A percentile compares a stretch with the other conserved stretches of the same genome.
These are phyloP conservation scores for Boletus holoroseus DNA, from an alignment of 1,284 basidiomycete species.

Conservation along the genomic window DNA sequence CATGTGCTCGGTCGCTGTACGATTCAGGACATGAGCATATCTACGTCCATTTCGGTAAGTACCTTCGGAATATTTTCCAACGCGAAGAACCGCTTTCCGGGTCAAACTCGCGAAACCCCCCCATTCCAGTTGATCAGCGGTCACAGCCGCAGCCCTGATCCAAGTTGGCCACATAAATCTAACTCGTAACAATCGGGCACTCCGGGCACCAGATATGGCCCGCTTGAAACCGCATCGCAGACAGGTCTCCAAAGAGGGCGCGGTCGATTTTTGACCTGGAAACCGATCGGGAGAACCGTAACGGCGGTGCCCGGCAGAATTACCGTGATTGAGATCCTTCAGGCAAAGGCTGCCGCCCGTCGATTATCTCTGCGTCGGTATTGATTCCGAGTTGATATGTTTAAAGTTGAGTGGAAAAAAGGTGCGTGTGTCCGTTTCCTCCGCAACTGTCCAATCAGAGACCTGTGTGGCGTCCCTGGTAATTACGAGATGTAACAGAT, in stretches of 20 bases:
- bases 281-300: constrained; percentile 21
- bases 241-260: constrained; percentile 11
- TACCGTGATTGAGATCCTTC: constrained; percentile 16
- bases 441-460: constrained; percentile 22
- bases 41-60: constrained; percentile 26
- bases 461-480: constrained; percentile 22
- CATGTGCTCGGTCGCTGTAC: constrained; percentile 32
- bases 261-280: constrained; percentile 17
- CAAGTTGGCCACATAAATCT: constrained; percentile 11
- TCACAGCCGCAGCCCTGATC: constrained; percentile 19
- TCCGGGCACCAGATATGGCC: constrained; percentile 16
- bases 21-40: constrained; percentile 27
- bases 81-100: constrained; percentile 16
- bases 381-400: constrained; percentile 24
- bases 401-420: constrained; percentile 22
- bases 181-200: constrained; percentile 15
- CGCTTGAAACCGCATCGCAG: constrained; percentile 20
- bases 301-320: constrained; percentile 26
- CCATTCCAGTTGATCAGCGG: constrained; percentile 20
- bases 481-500: constrained; percentile 23
- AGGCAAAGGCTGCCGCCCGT: constrained; percentile 10
- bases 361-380: constrained; percentile 24
- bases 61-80: constrained; percentile 18
- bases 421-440: constrained; percentile 23
- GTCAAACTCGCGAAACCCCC: constrained; percentile 15